Base-by-base conservation (phyloP, 192 early-diverging fungal genomes). In the Phlyctochytrium arcticum region DNA sequence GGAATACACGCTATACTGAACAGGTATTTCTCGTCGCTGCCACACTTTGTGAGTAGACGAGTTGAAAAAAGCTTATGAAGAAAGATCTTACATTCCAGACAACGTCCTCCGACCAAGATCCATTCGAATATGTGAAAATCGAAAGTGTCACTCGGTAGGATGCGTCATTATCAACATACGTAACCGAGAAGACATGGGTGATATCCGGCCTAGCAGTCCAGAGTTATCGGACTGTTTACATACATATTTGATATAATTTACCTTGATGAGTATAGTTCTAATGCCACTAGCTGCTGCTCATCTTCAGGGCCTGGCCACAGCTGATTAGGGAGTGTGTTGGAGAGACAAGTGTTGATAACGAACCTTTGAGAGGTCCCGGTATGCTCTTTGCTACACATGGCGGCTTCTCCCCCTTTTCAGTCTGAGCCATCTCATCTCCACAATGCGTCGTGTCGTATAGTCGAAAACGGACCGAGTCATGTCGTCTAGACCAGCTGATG, bases 41-140 rank as follows among this genome's bases (percentile, higher is more conserved):
- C 21, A 44, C 21, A 19, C 15, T 44, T 44, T 2, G 15, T 12
- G 2, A 44, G 21, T 44, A n/a, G 21, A 44, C 12, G 21, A 0
- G n/a, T n/a, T 24, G 26, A 2, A 2, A 10, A 12, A n/a, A 15
- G 2, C 10, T 12, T 24, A 53, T 26, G n/a, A 12, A 2, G 12
- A n/a, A 2, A 7, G 29, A 8, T 10, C 51, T 6, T 6, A 64
- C 64, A 32, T 55, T 55, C 54, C 53, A 66, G 19, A 66, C 15
- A 24, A 57, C 64, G 34, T 66, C 37, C 44, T 66, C 12, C 3
- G 47, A 51, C 64, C 64, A 66, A 23, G 55, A 36, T 5, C 64
- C 64, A 10, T 66, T 54, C 21, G 47, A 21, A 15, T 36, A 33
- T 10, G 51, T 32, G 54, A 57, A 57, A 23, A 66, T 66, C 27